Percentiles rank a stretch among this genome's conserved stretches.
phyloP scores from a whole-genome alignment of 768 basidiomycete species.

The Phlebiopsis flavidoalba region DNA sequence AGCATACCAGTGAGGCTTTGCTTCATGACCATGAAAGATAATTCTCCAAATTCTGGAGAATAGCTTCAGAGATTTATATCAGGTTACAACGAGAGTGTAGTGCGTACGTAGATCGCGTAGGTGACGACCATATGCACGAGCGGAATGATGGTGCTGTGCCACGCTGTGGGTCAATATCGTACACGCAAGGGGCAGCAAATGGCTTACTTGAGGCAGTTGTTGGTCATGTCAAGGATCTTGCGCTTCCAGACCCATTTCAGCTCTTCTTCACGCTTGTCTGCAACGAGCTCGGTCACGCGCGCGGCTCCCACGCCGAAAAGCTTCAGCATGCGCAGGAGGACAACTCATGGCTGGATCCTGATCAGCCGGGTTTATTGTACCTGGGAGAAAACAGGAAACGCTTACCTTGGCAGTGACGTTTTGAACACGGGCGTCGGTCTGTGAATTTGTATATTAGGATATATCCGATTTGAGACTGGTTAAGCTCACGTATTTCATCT shows the following conservation, averaged over 20 bases:
- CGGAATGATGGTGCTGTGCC: constrained; percentile 52
- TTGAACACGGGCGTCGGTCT: constrained; percentile 45
- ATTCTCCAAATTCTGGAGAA: constrained; percentile 27
- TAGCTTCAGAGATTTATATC: neutral
- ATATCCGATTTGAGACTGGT: neutral
- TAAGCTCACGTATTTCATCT: constrained; percentile 33
- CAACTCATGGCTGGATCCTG: constrained; percentile 21
- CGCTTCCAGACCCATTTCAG: constrained; percentile 47
- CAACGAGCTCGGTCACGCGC: constrained; percentile 47
- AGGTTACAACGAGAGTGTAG: neutral
- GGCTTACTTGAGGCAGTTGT: constrained; percentile 38
- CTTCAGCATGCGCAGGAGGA: constrained; percentile 19
- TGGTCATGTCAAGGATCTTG: constrained; percentile 45
- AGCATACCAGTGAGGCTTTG: constrained; percentile 7
- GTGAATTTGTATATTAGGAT: neutral
- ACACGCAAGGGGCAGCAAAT: neutral
- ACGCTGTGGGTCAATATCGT: neutral
- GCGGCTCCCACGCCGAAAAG: constrained; percentile 33
- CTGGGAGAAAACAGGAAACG: neutral
- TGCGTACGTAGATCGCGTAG: constrained; percentile 51
- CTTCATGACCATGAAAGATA: constrained; percentile 33
- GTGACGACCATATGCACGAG: constrained; percentile 62
- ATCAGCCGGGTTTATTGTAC: neutral
- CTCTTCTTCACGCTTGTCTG: constrained; percentile 57
- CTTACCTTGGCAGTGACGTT: constrained; percentile 37